Conservation (phyloP, 768 basidiomycete genomes). For the Mycena crocata region DNA sequence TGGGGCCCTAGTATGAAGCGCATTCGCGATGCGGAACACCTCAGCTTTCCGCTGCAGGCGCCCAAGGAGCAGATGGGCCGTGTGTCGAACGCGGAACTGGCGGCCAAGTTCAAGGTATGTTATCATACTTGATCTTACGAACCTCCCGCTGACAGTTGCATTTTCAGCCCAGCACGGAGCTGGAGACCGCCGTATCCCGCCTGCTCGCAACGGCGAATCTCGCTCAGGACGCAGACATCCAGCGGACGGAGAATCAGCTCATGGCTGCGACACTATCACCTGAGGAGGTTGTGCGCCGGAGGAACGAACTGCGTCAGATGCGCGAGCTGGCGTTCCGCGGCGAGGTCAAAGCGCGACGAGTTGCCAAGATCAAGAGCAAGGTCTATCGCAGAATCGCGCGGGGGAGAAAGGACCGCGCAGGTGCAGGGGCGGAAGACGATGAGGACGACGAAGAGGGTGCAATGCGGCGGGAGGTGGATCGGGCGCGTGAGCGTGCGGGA, state of each 20-base stretch:
- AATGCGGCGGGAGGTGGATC: constrained; percentile 79
- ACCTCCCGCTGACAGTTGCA: not conserved
- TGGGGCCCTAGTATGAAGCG: constrained; percentile 94
- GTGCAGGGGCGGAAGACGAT: constrained; percentile 59
- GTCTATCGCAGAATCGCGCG: constrained; percentile 88
- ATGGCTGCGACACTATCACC: constrained; percentile 84
- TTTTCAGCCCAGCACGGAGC: constrained; percentile 78
- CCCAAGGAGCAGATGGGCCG: constrained; percentile 55
- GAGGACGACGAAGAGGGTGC: constrained; percentile 64
- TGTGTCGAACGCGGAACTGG: constrained; percentile 79
- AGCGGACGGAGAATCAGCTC: constrained; percentile 72
- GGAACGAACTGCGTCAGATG: constrained; percentile 86
- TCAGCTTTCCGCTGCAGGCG: constrained; percentile 88
- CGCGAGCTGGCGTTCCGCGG: constrained; percentile 95
- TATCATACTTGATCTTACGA: not conserved
- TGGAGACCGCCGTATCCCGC: constrained; percentile 86
- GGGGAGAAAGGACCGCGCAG: constrained; percentile 74
- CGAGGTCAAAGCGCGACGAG: constrained; percentile 88
- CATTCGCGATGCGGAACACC: constrained; percentile 91
- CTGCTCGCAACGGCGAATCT: constrained; percentile 86
- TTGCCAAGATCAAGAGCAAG: constrained; percentile 97
- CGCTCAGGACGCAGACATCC: constrained; percentile 79
- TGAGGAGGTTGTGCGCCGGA: constrained; percentile 87
- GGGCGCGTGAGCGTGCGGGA: constrained; percentile 92
- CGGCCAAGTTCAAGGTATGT: constrained; percentile 86